Evolutionary conservation across 345 rosid genomes (phyloP).

Genomic region (Noccaea caerulescens): DNA sequence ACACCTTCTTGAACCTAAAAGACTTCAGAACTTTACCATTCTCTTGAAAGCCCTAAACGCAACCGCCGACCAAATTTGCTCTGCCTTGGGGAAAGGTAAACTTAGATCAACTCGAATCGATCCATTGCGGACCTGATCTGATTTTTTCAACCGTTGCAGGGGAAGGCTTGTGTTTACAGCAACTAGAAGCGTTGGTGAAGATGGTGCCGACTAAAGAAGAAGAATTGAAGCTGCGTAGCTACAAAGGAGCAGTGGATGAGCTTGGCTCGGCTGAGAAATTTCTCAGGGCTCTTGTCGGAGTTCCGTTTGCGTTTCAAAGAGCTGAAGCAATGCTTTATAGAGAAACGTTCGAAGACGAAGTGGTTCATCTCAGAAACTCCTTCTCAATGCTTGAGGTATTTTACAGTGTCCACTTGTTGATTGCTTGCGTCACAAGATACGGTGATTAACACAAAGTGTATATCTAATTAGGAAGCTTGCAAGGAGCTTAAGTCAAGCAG

Average conservation of each 20-base stretch:
- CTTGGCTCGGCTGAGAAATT: slow-evolving; percentile 87
- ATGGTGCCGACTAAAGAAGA: slow-evolving; percentile 97
- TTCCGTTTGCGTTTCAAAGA: slow-evolving; percentile 75
- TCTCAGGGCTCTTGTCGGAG: slow-evolving; percentile 55
- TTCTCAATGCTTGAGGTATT: slow-evolving; percentile 72
- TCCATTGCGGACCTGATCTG: background rate
- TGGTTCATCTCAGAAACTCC: slow-evolving; percentile 82
- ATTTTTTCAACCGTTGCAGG: slow-evolving; percentile 47
- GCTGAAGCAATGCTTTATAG: slow-evolving; percentile 91
- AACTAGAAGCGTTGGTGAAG: slow-evolving; percentile 86
- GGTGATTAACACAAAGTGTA: slow-evolving; percentile 17
- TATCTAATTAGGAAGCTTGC: slow-evolving; percentile 77
- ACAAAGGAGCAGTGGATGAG: slow-evolving; percentile 74
- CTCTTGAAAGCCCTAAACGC: slow-evolving; percentile 81
- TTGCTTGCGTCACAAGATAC: slow-evolving; percentile 33
- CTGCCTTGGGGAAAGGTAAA: slow-evolving; percentile 76
- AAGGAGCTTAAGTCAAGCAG: slow-evolving; percentile 93
- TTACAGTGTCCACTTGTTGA: background rate
- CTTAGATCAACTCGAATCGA: background rate
- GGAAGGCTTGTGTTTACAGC: slow-evolving; percentile 70
- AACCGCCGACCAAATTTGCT: slow-evolving; percentile 75
- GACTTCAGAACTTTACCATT: slow-evolving; percentile 90
- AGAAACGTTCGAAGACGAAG: slow-evolving; percentile 91
- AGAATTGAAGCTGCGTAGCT: slow-evolving; percentile 67
- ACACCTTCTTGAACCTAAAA: slow-evolving; percentile 89